These are phyloP conservation scores for Lepidium sativum DNA, from an alignment of 345 rosid species.

Conservation along the genomic window DNA sequence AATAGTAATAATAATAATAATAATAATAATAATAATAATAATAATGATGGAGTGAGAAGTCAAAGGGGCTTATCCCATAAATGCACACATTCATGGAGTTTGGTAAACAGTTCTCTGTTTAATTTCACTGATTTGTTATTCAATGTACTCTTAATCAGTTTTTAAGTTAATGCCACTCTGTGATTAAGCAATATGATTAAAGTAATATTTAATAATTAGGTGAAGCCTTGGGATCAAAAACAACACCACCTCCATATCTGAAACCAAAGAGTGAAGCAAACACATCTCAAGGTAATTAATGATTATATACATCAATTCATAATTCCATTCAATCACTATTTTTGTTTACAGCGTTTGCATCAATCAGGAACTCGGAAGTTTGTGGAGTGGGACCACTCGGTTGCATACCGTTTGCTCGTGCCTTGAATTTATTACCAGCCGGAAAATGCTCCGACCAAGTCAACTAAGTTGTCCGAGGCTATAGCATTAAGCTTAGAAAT, in stretches of 20 bases:
- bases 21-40: too few species aligned
- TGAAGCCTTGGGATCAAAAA: slow-evolving; percentile 41
- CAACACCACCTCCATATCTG: slow-evolving; percentile 39
- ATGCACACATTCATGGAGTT: slow-evolving; percentile 5
- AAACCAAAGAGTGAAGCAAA: slow-evolving; percentile 30
- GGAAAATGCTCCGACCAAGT: slow-evolving; percentile 41
- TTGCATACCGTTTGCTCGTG: slow-evolving; percentile 58
- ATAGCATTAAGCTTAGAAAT: slow-evolving; percentile 34
- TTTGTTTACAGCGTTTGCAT: slow-evolving; percentile 31
- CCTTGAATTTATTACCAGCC: slow-evolving; percentile 30
- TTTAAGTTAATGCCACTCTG: slow-evolving; percentile 12
- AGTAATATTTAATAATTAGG: slow-evolving; percentile 12
- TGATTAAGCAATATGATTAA: background rate
- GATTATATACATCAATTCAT: background rate
- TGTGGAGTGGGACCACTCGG: slow-evolving; percentile 53
- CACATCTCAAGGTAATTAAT: slow-evolving; percentile 38
- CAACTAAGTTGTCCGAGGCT: slow-evolving; percentile 34
- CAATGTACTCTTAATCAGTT: background rate
- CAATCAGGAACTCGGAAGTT: slow-evolving; percentile 44
- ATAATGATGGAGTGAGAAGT: background rate
- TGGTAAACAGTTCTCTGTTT: background rate
- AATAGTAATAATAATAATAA: too few species aligned
- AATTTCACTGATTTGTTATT: background rate
- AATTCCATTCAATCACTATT: background rate
- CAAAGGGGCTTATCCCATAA: slow-evolving; percentile 7